A percentile compares a stretch with the other conserved stretches of the same genome.
Evolutionary conservation across 352 stramenopile species (phyloP).

Genomic region (Globisporangium carolinianum): DNA sequence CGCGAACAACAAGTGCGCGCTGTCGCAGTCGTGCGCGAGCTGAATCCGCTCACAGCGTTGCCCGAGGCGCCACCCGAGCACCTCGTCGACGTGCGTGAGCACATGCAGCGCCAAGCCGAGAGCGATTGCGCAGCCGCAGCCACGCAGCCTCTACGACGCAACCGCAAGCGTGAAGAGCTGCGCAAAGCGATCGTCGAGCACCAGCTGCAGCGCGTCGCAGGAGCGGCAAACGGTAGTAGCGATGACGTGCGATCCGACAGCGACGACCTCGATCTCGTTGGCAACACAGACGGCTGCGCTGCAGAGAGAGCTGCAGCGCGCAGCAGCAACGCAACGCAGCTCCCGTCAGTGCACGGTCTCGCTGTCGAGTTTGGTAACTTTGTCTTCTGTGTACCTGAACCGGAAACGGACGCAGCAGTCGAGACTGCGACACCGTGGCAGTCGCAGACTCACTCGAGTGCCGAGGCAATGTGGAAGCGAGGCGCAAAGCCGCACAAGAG

Average conservation of each 20-base stretch:
- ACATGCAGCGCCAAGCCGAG: not conserved
- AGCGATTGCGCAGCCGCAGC: not conserved
- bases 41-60: constrained; percentile 34
- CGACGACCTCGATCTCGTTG: not conserved
- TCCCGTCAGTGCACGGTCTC: constrained; percentile 23
- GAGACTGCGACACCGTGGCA: no score
- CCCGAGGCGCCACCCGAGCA: constrained; percentile 31
- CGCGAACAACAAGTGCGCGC: constrained; percentile 6
- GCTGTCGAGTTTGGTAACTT: constrained; percentile 36
- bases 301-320: not conserved
- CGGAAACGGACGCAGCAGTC: no score
- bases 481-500: constrained; percentile 11
- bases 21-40: constrained; percentile 13
- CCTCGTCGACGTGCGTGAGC: constrained; percentile 14
- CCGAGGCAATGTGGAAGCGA: constrained; percentile 53
- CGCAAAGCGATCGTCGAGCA: constrained; percentile 19
- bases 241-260: not conserved
- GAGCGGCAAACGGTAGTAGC: not conserved
- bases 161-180: constrained; percentile 24
- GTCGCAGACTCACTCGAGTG: not conserved
- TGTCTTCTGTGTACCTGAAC: constrained; percentile 3
- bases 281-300: not conserved
- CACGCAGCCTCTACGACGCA: not conserved
- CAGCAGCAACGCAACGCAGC: not conserved
- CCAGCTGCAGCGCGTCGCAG: constrained; percentile 11